These are phyloP conservation scores for Grosmannia huntii DNA, from an alignment of 2,329 filamentous ascomycete species.

Conservation along the genomic window DNA sequence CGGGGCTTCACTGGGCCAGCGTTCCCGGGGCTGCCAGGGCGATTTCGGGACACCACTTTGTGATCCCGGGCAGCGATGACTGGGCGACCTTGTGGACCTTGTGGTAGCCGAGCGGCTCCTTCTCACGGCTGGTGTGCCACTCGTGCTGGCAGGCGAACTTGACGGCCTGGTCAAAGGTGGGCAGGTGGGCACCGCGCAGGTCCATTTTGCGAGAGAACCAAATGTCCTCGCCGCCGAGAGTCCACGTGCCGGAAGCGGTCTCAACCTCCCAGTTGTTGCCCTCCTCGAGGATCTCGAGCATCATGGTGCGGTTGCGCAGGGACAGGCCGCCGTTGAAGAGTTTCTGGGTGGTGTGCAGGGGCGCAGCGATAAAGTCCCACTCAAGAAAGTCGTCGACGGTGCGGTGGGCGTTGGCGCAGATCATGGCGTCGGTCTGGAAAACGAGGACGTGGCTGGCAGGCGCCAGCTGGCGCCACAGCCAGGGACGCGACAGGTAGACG, in stretches of 20 bases:
- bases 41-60: conserved; percentile 15
- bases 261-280: conserved; percentile 23
- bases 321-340: conserved; percentile 24
- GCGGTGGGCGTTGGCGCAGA: conserved; percentile 19
- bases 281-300: conserved; percentile 29
- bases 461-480: conserved; percentile 24
- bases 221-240: conserved; percentile 15
- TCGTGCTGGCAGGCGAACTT: conserved; percentile 14
- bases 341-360: conserved; percentile 13
- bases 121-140: conserved; percentile 11
- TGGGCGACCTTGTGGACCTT: conserved; percentile 13
- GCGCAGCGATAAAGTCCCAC: conserved; percentile 24
- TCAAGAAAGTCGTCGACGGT: conserved; percentile 23
- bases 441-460: conserved; percentile 22
- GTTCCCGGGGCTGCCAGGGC: conserved; percentile 11
- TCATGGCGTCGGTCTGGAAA: conserved; percentile 26
- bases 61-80: conserved; percentile 10
- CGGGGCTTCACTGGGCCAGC: conserved; percentile 3
- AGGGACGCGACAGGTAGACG: conserved; percentile 20
- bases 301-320: conserved; percentile 21
- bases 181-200: conserved; percentile 10
- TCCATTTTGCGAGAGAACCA: conserved; percentile 16
- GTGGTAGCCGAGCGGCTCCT: conserved; percentile 15
- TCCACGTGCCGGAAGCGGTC: conserved; percentile 16
- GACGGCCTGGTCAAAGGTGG: conserved; percentile 8